phyloP scores from a whole-genome alignment of 2,329 filamentous ascomycete genomes.

The Exophiala sp. region DNA sequence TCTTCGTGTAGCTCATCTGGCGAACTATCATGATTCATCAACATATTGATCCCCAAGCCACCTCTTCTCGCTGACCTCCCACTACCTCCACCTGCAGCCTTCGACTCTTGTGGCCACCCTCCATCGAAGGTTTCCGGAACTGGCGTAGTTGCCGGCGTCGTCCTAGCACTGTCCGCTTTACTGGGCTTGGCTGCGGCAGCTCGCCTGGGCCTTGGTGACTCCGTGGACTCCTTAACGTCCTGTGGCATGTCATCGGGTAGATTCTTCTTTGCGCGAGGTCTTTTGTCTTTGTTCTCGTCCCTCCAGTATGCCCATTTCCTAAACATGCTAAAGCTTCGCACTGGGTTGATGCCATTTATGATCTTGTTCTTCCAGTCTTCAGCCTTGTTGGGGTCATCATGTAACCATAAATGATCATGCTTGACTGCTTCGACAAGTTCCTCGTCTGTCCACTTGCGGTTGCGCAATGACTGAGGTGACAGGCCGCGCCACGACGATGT shows the following conservation, averaged over 20 bases:
- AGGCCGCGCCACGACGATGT: slow-evolving; percentile 14
- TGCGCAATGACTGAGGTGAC: slow-evolving; percentile 10
- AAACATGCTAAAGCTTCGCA: slow-evolving; percentile 28
- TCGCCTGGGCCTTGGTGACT: slow-evolving; percentile 4
- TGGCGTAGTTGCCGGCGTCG: slow-evolving; percentile 10
- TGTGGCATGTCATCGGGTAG: slow-evolving; percentile 1
- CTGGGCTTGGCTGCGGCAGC: not conserved
- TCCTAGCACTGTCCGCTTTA: slow-evolving; percentile 2
- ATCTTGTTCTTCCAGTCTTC: slow-evolving; percentile 25
- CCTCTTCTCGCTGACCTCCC: not conserved
- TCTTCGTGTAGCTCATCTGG: not conserved
- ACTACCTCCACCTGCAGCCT: not conserved
- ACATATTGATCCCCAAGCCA: not conserved
- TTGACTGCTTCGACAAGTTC: slow-evolving; percentile 24
- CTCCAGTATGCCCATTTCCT: slow-evolving; percentile 29
- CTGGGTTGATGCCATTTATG: slow-evolving; percentile 26
- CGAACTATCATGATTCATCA: not conserved
- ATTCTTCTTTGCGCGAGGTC: slow-evolving; percentile 27
- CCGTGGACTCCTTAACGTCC: slow-evolving; percentile 2
- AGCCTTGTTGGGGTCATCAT: slow-evolving; percentile 22
- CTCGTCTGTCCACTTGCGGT: slow-evolving; percentile 27
- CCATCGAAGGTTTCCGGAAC: slow-evolving; percentile 6
- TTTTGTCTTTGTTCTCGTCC: slow-evolving; percentile 23
- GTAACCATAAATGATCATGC: slow-evolving; percentile 25
- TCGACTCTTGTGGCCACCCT: not conserved